Evolutionary conservation across 2,329 filamentous ascomycete genomes (phyloP), one percentile per base, ranked within the genome.

Genomic region (Exophiala sp.): DNA sequence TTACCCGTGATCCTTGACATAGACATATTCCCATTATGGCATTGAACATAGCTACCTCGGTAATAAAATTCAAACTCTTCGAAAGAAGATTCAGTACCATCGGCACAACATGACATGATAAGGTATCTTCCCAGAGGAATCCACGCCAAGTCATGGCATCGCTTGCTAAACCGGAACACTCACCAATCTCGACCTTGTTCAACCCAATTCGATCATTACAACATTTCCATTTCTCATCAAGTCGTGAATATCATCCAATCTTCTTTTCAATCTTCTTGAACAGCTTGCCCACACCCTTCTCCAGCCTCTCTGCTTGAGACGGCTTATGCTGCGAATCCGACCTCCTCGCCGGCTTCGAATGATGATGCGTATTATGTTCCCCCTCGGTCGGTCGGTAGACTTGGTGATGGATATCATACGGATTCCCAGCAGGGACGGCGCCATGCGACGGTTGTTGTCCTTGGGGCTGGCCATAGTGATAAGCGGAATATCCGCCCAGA

Each of bases 231-330:
- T 27, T 7, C n/a, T 29, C 22, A 29, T 18, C 6, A 18, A 4
- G 4, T 37, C 11, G 3, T 40, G 19, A 24, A 23, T 24, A 11
- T 53, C 47, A 58, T 34, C 57, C 57, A 41, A 60, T 53, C 2
- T 63, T 68, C 61, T 71, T 73, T 58, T 73, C 71, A 43, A 73
- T 57, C 57, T 66, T 71, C 64, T 70, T 73, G 45, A 73, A 63
- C 40, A 72, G 70, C 22, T 66, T 64, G 51, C 72, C 72, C 16
- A 73, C 66, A 3, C 67, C 64, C 53, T 66, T 69, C 52, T 73
- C 71, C 43, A 72, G 57, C 42, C 64, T 65, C 13, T 64, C 62
- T 10, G 66, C 64, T 30, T 61, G 63, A 21, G 70, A 64, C 32
- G 57, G 24, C 43, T 59, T 54, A 30, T 67, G 62, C 6, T 64